phyloP scores from a whole-genome alignment of 2,329 filamentous ascomycete genomes.

The Ceratocystis ficicola region DNA sequence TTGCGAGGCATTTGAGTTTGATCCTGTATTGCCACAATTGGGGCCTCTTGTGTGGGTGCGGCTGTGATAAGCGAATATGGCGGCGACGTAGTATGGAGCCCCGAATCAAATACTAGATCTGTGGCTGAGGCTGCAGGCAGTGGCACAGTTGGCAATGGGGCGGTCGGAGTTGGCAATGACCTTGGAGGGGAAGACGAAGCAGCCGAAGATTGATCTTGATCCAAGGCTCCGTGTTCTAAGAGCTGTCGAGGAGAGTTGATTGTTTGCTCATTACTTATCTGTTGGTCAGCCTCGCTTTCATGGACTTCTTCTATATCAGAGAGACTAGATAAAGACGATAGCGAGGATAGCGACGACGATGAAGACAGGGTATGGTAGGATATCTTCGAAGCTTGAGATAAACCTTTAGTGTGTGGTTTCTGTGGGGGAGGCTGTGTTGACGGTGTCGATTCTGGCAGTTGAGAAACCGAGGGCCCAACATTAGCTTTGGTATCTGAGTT shows the following conservation, averaged over 20 bases:
- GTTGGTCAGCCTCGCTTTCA: not conserved
- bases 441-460: not conserved
- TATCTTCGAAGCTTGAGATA: not conserved
- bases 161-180: not conserved
- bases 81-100: constrained; percentile 1
- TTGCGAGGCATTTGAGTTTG: not conserved
- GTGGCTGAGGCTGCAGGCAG: not conserved
- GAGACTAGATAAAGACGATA: not conserved
- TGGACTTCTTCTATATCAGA: not conserved
- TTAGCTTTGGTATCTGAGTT: not conserved
- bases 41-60: not conserved
- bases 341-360: constrained; percentile 2
- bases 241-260: not conserved
- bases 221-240: not conserved
- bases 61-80: not conserved
- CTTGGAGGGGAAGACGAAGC: not conserved
- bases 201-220: not conserved
- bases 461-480: not conserved
- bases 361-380: not conserved
- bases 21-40: too few species aligned
- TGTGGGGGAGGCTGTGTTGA: not conserved
- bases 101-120: not conserved
- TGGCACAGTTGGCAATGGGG: not conserved
- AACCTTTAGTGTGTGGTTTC: not conserved
- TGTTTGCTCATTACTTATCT: not conserved